Conservation (phyloP, 2,329 filamentous ascomycete species). For the Diaporthe ampelina region DNA sequence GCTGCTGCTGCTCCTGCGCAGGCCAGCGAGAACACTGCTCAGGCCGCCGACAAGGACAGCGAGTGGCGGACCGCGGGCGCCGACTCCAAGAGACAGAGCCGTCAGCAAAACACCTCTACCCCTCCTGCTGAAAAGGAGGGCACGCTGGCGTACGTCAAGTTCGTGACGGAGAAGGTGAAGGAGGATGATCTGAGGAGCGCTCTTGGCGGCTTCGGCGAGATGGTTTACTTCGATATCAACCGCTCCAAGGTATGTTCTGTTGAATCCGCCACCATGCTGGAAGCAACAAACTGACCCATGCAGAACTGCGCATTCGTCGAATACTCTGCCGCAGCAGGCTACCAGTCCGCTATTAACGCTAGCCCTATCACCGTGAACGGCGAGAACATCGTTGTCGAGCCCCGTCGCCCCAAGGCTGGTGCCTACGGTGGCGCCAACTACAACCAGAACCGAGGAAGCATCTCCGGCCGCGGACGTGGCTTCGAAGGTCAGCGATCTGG, state of each 20-base stretch:
- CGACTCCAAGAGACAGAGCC: slow-evolving; percentile 87
- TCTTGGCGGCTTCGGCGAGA: slow-evolving; percentile 79
- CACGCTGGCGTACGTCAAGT: slow-evolving; percentile 93
- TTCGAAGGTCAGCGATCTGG: slow-evolving; percentile 72
- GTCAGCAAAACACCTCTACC: slow-evolving; percentile 75
- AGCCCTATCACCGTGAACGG: slow-evolving; percentile 90
- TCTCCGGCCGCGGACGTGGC: slow-evolving; percentile 75
- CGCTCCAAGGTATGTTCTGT: slow-evolving; percentile 78
- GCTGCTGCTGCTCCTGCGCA: slow-evolving; percentile 54
- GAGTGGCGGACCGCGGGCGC: slow-evolving; percentile 93
- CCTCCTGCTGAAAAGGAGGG: slow-evolving; percentile 78
- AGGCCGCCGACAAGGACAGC: slow-evolving; percentile 65
- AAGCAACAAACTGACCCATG: slow-evolving; percentile 45
- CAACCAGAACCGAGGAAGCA: slow-evolving; percentile 71
- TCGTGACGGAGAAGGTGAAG: slow-evolving; percentile 88
- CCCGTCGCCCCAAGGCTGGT: slow-evolving; percentile 82
- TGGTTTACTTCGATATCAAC: slow-evolving; percentile 83
- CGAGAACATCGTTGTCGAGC: slow-evolving; percentile 88
- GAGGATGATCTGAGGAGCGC: slow-evolving; percentile 78
- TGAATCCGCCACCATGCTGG: neutral
- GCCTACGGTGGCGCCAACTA: slow-evolving; percentile 80
- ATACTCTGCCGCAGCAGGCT: slow-evolving; percentile 84
- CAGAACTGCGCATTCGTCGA: slow-evolving; percentile 98
- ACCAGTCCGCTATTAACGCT: slow-evolving; percentile 83
- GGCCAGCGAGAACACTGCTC: slow-evolving; percentile 65